Base-by-base conservation (phyloP, 495 filamentous ascomycete genomes). In the Gamarada debralockiae region DNA sequence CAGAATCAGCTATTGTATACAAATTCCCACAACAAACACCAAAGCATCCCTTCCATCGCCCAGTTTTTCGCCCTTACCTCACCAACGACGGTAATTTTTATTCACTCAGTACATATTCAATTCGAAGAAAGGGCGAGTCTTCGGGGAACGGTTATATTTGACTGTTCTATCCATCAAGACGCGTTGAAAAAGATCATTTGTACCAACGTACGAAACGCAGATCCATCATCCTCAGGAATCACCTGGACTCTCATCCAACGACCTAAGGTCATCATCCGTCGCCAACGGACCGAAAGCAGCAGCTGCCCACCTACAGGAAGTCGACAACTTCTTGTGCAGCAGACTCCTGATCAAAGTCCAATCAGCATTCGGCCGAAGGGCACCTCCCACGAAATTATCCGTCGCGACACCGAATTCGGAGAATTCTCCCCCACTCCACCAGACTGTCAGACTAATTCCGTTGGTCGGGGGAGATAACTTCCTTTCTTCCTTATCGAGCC, bases 391-490 rank as follows among this genome's bases (percentile, higher is more conserved):
- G 27, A 18, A 17, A 49, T 51, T 56, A 56, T 17, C 42, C 47
- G 42, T 33, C 36, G 33, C 39, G 10, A 3, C 14, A 21, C 27
- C 39, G n/a, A 40, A 40, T 38, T 31, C 44, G 40, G 55, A 50
- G 39, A 39, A 54, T 43, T 51, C 17, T 7, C 17, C 44, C 43
- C 33, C 56, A 27, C 51, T 39, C 29, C 51, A 37, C 45, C 13
- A 43, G n/a, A 9, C 23, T 34, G 22, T 18, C 18, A 29, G 36
- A 17, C 25, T 10, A 44, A 21, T 20, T 25, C 25, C 51, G 50
- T 51, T 59, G 51, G 56, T 41, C 43, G 51, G 46, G 55, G 25
- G 27, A 24, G 37, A 15, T 0, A 49, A 39, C 42, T 25, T 18
- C 14, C 36, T 43, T 33, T 41, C 49, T 48, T 22, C 24, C 45